Conservation (phyloP, 148 eudicot genomes). For the Beta vulgaris region DNA sequence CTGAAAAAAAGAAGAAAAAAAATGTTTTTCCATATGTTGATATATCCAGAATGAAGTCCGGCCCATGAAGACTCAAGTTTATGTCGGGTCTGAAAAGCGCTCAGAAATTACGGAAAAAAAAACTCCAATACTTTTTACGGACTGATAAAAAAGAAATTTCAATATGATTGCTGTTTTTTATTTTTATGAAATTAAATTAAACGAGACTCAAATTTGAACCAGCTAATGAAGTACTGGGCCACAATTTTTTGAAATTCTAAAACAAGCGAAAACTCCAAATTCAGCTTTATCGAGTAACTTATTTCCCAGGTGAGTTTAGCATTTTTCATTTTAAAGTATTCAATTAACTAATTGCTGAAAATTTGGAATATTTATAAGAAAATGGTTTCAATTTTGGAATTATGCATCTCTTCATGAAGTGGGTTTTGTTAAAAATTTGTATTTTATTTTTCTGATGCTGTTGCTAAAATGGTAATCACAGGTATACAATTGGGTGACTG, state of each 20-base stretch:
- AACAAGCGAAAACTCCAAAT: not conserved
- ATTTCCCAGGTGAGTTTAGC: too few species aligned
- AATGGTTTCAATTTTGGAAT: not conserved
- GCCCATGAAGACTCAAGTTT: constrained; percentile 11
- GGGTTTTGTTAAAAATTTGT: constrained; percentile 6
- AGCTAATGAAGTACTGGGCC: not conserved
- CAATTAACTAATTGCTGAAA: not conserved
- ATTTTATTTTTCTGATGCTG: constrained; percentile 5
- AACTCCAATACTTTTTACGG: not conserved
- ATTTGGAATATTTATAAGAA: not conserved
- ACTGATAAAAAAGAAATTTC: not conserved
- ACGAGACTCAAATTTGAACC: not conserved
- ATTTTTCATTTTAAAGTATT: not conserved
- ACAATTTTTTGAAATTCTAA: not conserved
- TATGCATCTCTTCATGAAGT: not conserved
- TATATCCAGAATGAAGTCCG: too few species aligned
- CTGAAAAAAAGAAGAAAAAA: too few species aligned
- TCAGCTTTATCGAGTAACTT: not conserved
- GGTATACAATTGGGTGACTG: constrained; percentile 12
- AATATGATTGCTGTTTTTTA: too few species aligned
- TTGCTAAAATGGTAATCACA: not conserved
- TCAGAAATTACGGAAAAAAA: not conserved
- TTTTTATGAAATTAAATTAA: not conserved
- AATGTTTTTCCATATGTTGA: too few species aligned
- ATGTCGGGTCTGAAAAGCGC: not conserved